Base-by-base conservation (phyloP, 2,329 filamentous ascomycete species). In the Xylaria sp. region DNA sequence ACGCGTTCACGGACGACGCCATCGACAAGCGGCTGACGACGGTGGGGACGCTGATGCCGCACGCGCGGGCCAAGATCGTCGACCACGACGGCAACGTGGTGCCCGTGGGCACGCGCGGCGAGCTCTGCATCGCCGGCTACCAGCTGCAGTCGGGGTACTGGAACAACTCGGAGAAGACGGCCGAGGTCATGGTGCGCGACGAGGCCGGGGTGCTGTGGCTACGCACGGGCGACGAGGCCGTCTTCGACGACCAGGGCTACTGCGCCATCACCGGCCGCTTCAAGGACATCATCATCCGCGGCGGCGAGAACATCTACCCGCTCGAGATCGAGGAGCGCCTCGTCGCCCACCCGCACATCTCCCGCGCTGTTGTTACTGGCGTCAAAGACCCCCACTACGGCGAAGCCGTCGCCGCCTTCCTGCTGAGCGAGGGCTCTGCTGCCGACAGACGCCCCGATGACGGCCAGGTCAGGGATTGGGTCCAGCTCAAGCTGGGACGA, bases 251-350 rank as follows among this genome's bases (percentile, higher is more conserved):
- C 38, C 79, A 87, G 9, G 91, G 90, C 0, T 92, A 92, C 74
- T 92, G 90, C 71, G 84, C 82, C 6, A 93, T 94, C 71, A 93
- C 91, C 0, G 91, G 91, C 0, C 83, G 91, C 22, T 92, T 92
- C 79, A 93, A 93, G 80, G 91, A 94, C 66, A 92, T 93, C 39
- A 92, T 93, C 65, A 93, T 93, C 67, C 83, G 91, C 73, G 91
- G 90, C 61, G 90, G 90, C 54, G 90, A 92, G 78, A 93, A 93
- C 78, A 87, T 85, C 76, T 92, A 92, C 74, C 91, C 91, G 0
- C 84, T 92, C 25, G 90, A 93, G 75, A 92, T 93, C 66, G 91
- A 93, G 78, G 90, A 92, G 76, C 85, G 90, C 2, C 83, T 93
- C n/a, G 80, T 89, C 51, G 83, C 84, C 1, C 91, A 93, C 76